These are phyloP conservation scores for Fusarium sp. DNA, from an alignment of 2,329 filamentous ascomycete genomes.

Conservation along the genomic window DNA sequence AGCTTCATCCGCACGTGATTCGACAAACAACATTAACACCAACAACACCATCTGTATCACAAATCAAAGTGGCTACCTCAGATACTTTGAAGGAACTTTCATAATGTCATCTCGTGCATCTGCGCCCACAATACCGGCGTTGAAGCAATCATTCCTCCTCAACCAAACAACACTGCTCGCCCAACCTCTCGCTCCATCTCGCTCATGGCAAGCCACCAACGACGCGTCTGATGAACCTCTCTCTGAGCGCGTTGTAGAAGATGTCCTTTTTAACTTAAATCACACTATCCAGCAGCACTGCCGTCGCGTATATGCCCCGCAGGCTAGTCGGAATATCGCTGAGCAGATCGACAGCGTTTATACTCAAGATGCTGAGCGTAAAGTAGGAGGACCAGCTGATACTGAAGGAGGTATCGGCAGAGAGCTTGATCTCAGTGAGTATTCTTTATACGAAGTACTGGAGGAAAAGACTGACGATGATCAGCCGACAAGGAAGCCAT, in stretches of 20 bases:
- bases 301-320: conserved; percentile 73
- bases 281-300: conserved; percentile 73
- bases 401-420: conserved; percentile 54
- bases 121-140: conserved; percentile 67
- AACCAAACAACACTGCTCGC: conserved; percentile 73
- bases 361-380: conserved; percentile 60
- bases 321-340: conserved; percentile 77
- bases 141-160: conserved; percentile 74
- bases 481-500: conserved; percentile 59
- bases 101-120: conserved; percentile 31
- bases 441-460: not conserved
- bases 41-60: not conserved
- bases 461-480: not conserved
- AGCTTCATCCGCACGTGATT: conserved; percentile 23
- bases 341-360: conserved; percentile 79
- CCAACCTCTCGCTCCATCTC: conserved; percentile 67
- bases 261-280: conserved; percentile 70
- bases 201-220: conserved; percentile 64
- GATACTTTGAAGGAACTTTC: not conserved
- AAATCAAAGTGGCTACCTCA: not conserved
- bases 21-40: conserved; percentile 16
- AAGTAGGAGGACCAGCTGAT: conserved; percentile 52
- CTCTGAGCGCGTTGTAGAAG: conserved; percentile 64
- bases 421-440: conserved; percentile 61
- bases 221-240: conserved; percentile 57